phyloP scores from a whole-genome alignment of 805 yeast genomes.

The Wickerhamomyces silvicola region DNA sequence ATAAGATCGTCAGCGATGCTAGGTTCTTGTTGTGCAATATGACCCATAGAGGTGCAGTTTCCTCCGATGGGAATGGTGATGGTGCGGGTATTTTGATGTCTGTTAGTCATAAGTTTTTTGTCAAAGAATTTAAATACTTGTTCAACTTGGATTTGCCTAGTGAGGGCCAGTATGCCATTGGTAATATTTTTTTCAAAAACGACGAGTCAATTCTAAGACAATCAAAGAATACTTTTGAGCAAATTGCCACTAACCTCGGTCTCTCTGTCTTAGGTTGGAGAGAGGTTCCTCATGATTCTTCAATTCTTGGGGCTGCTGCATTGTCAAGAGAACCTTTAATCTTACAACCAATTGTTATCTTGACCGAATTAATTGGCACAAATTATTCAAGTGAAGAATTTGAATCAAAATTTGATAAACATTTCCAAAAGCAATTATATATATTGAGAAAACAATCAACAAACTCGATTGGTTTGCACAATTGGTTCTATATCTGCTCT shows the following conservation, averaged over 20 bases:
- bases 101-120: conserved; percentile 83
- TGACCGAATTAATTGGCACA: conserved; percentile 42
- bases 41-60: conserved; percentile 99
- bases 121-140: conserved; percentile 73
- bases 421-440: conserved; percentile 78
- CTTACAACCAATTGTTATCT: conserved; percentile 87
- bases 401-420: conserved; percentile 47
- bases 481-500: conserved; percentile 97
- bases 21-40: conserved; percentile 83
- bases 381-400: conserved; percentile 44
- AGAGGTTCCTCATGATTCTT: conserved; percentile 88
- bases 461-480: conserved; percentile 86
- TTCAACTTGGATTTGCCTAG: conserved; percentile 65
- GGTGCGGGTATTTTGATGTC: conserved; percentile 97
- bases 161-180: conserved; percentile 87
- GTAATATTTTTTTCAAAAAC: conserved; percentile 89
- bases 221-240: conserved; percentile 73
- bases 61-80: conserved; percentile 95
- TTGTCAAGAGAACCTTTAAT: conserved; percentile 86
- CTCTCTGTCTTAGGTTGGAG: conserved; percentile 92
- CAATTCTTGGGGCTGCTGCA: conserved; percentile 92
- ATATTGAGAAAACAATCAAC: conserved; percentile 85
- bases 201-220: conserved; percentile 62
- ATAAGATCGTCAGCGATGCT: conserved; percentile 91
- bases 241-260: conserved; percentile 69